Conservation (phyloP, 768 basidiomycete genomes). For the Gelatoporia subvermispora region DNA sequence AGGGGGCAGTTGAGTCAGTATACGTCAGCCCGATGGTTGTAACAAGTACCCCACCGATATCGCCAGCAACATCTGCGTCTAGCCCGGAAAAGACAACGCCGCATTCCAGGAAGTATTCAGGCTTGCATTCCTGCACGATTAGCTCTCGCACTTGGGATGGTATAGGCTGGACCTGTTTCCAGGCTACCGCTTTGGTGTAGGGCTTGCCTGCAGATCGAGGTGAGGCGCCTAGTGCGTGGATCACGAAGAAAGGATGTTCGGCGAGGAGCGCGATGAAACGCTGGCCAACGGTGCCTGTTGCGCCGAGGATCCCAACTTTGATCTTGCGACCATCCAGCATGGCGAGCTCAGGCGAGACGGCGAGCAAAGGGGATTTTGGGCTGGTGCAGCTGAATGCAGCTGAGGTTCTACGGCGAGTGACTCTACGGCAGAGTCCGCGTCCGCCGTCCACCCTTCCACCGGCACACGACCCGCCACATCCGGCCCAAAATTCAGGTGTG, state of each 20-base stretch:
- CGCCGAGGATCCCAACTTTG: slow-evolving; percentile 76
- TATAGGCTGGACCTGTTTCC: slow-evolving; percentile 85
- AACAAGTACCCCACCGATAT: slow-evolving; percentile 65
- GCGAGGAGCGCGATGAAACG: slow-evolving; percentile 88
- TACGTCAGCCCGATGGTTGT: slow-evolving; percentile 3
- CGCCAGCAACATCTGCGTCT: slow-evolving; percentile 91
- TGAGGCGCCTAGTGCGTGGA: slow-evolving; percentile 87
- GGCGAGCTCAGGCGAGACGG: slow-evolving; percentile 2
- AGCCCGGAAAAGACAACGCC: slow-evolving; percentile 92
- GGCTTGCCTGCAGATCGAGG: slow-evolving; percentile 79
- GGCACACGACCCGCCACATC: not conserved
- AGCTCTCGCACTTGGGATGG: slow-evolving; percentile 59
- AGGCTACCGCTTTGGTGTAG: slow-evolving; percentile 69
- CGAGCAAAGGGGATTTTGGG: not conserved
- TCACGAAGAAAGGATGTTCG: slow-evolving; percentile 83
- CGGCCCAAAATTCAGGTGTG: not conserved
- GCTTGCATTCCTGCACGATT: slow-evolving; percentile 70
- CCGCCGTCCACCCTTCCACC: too few species aligned
- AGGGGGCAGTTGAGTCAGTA: not conserved
- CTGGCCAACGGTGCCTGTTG: slow-evolving; percentile 94
- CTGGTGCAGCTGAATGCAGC: not conserved
- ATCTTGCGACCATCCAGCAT: slow-evolving; percentile 21
- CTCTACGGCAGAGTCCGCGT: slow-evolving; percentile 5
- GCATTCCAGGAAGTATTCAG: slow-evolving; percentile 76
- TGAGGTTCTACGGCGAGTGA: not conserved